Evolutionary conservation across 2,329 filamentous ascomycete genomes (phyloP), one percentile per base, ranked within the genome.

Genomic region (Penicillium decumbens): DNA sequence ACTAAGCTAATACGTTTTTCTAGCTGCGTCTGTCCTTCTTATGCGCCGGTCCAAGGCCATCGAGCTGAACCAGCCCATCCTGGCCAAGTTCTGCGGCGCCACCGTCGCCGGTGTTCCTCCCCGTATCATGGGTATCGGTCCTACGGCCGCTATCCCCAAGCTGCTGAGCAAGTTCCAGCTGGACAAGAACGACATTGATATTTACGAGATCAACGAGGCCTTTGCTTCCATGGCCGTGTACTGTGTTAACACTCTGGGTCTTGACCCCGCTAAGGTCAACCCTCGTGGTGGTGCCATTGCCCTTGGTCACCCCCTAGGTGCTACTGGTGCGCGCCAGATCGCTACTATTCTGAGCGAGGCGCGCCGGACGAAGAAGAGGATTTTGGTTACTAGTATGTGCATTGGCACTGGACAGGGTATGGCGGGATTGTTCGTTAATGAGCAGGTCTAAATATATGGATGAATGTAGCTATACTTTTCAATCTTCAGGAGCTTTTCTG

Each of bases 191-290:
- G 93, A 97, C 62, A 81, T 93, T 54, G 93, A 98, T 66, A 80
- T 97, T 30, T 79, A 92, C 61, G 93, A 97, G 80, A 75, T 98
- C 67, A 98, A 98, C 77, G 93, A 98, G 80, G 93, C 93, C 1
- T 98, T 98, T 65, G 92, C 91, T 20, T 93, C 88, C 45, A 97
- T 97, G 93, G 91, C 89, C 1, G 91, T 96, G 27, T 97, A 96
- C 80, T 95, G 90, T 74, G 75, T 87, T 47, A 79, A 89, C 63
- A 82, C 92, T 71, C 64, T 77, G 8, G 63, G 81, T 65, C 47
- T 83, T 70, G 80, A 84, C 55, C 74, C 81, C 45, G 82, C 81
- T 15, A 85, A 81, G 73, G 85, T 97, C n/a, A 97, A 97, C 73
- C 90, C 90, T 0, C 88, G 93, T 51, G 92, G 92, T 47, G 92